Evolutionary conservation across 768 basidiomycete genomes (phyloP), one percentile per base, ranked within the genome.

Genomic region (Lactarius akahatsu): DNA sequence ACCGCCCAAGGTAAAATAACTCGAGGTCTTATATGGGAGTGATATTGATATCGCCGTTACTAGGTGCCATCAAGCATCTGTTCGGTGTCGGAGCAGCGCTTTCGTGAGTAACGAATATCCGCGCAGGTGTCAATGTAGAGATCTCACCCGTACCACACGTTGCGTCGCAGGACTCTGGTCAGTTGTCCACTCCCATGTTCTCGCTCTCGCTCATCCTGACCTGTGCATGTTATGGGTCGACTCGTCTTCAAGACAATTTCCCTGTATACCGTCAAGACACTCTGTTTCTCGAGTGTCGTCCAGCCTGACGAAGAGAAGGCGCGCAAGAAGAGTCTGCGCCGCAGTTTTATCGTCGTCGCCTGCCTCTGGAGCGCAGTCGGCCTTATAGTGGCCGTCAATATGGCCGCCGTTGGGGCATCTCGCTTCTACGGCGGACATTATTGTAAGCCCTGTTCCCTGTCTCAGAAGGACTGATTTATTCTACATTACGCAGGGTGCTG

Each of bases 391-490:
- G 74, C 80, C 23, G 75, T 77, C 43, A 74, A 76, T 61, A 74
- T 72, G 0, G 70, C 74, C 8, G 75, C 78, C 57, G 70, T 68
- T 56, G 73, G 76, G 18, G 67, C 76, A 4, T 16, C 23, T 50
- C 61, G 66, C 8, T 83, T 81, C 64, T 84, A 82, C 69, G 80
- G 81, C 0, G 76, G 75, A 20, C 79, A 78, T 67, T 81, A 78
- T 67, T 81, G 80, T 80, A 55, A 66, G 77, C 73, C 34, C 45
- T 26, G 38, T 30, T 62, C 58, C 26, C 2, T 9, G 1, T 32
- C 18, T 30, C 9, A 26, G 47, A 50, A 23, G 28, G 38, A 2
- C 10, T 3, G 59, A 40, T 45, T 26, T 41, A 28, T 57, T 20
- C n/a, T 8, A 36, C 30, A 34, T 18, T 30, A 57, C 30, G 30